phyloP scores from a whole-genome alignment of 2,329 filamentous ascomycete genomes.

The Didymosphaeria variabile region DNA sequence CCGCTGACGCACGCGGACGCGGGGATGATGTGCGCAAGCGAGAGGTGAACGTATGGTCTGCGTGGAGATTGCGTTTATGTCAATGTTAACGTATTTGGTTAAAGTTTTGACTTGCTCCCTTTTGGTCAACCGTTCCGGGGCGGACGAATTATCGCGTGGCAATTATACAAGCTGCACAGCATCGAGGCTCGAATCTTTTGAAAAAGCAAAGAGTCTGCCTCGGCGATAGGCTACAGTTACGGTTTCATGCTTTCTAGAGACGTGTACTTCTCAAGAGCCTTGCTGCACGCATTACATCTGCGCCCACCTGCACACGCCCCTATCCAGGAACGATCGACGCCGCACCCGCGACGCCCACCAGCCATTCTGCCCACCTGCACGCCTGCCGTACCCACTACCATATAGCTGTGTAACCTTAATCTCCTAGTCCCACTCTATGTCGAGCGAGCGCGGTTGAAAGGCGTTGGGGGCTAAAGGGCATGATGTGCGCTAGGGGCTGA shows the following conservation, averaged over 20 bases:
- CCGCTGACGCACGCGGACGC: neutral
- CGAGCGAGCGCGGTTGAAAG: neutral
- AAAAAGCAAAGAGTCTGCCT: too few species aligned
- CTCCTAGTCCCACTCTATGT: neutral
- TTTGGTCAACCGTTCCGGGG: neutral
- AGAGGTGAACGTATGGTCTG: neutral
- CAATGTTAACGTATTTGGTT: neutral
- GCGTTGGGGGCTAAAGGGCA: neutral
- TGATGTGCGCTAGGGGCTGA: neutral
- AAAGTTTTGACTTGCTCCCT: neutral
- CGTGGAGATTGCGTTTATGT: neutral
- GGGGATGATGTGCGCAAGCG: constrained; percentile 14
- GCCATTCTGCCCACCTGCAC: neutral
- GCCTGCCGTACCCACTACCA: constrained; percentile 1
- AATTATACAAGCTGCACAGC: neutral
- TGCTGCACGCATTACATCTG: too few species aligned
- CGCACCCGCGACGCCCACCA: neutral
- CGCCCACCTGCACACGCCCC: constrained; percentile 2
- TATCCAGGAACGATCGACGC: neutral
- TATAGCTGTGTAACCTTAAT: neutral
- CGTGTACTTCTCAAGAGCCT: too few species aligned
- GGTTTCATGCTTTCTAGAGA: too few species aligned
- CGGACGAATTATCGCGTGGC: neutral
- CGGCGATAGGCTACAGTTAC: too few species aligned
- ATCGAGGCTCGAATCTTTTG: too few species aligned